Base-by-base conservation (phyloP, 179 eudicot genomes). In the Camellia oleifera region DNA sequence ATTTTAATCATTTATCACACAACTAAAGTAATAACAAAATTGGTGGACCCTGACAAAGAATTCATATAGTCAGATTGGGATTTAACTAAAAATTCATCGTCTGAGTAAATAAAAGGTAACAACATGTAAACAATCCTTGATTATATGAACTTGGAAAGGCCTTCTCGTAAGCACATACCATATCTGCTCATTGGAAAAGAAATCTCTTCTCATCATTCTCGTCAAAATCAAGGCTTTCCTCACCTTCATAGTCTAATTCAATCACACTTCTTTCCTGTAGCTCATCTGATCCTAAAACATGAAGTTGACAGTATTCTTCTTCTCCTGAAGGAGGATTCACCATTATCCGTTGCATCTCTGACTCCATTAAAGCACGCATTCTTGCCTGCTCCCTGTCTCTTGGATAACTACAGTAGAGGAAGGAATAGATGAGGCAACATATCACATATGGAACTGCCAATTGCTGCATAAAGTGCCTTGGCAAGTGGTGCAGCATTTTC, bases 371-470 rank as follows among this genome's bases (percentile, higher is more conserved):
- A 58, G 89, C 87, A 0, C 86, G 88, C 95, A 91, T 91, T 78
- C 83, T 87, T 8, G 93, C 97, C 0, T 91, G 86, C 17, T 93
- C 96, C 50, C 92, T 87, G 62, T 94, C 98, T 78, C 91, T 82
- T 1, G 97, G 95, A 72, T 92, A 94, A 13, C 94, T 91, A 76
- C 82, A 90, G 71, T 94, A 94, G 62, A 94, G 90, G 79, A 91
- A 88, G 7, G 96, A 90, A 85, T 94, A 94, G 73, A 92, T 83
- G 42, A 78, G 80, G 75, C 92, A 88, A 79, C 97, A 94, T 4
- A 94, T 71, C 13, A 88, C 84, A 88, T 90, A 86, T 15, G 98
- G 93, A 72, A 92, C n/a, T 80, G n/a, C 92, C 95, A 66, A 93
- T 91, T 14, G 94, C 88, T 6, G 91, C 54, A 82, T 92, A 92